These are phyloP conservation scores for Mycosphaerella arachidis DNA, from an alignment of 2,329 filamentous ascomycete genomes.

Conservation along the genomic window DNA sequence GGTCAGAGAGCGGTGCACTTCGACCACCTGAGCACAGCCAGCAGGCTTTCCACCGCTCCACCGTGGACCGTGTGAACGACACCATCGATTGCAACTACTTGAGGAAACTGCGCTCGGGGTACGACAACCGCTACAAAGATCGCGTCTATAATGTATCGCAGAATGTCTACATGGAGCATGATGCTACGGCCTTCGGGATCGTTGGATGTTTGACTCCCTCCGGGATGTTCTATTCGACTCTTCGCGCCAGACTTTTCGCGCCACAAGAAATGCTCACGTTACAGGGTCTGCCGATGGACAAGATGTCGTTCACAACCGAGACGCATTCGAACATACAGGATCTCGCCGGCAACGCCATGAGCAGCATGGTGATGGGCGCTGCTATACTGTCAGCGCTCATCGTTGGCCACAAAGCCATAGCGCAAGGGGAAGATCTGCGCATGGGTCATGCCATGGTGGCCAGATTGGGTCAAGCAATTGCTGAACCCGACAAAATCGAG, in stretches of 20 bases:
- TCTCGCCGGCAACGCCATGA: slow-evolving; percentile 77
- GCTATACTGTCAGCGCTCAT: slow-evolving; percentile 58
- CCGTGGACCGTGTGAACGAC: slow-evolving; percentile 61
- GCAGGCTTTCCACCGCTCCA: slow-evolving; percentile 45
- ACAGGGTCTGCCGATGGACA: slow-evolving; percentile 64
- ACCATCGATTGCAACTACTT: slow-evolving; percentile 57
- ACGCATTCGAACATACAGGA: slow-evolving; percentile 56
- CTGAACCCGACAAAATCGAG: too few relatives aligned
- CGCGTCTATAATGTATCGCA: slow-evolving; percentile 63
- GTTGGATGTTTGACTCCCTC: slow-evolving; percentile 64
- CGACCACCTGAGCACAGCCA: slow-evolving; percentile 54
- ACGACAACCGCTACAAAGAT: slow-evolving; percentile 57
- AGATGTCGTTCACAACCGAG: slow-evolving; percentile 61
- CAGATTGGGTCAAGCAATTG: too few relatives aligned
- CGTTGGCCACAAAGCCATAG: slow-evolving; percentile 28
- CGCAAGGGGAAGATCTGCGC: too few relatives aligned
- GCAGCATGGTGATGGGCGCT: slow-evolving; percentile 64
- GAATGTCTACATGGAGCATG: slow-evolving; percentile 60
- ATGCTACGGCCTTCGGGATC: slow-evolving; percentile 51
- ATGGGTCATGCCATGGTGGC: too few relatives aligned
- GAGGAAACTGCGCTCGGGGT: slow-evolving; percentile 40
- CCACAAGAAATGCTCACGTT: slow-evolving; percentile 60
- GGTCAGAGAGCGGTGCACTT: slow-evolving; percentile 52
- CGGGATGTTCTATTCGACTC: slow-evolving; percentile 58
- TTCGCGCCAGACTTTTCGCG: slow-evolving; percentile 56